Evolutionary conservation across 768 basidiomycete species (phyloP), one percentile per base, ranked within the genome.

Genomic region (Epithele typhae): DNA sequence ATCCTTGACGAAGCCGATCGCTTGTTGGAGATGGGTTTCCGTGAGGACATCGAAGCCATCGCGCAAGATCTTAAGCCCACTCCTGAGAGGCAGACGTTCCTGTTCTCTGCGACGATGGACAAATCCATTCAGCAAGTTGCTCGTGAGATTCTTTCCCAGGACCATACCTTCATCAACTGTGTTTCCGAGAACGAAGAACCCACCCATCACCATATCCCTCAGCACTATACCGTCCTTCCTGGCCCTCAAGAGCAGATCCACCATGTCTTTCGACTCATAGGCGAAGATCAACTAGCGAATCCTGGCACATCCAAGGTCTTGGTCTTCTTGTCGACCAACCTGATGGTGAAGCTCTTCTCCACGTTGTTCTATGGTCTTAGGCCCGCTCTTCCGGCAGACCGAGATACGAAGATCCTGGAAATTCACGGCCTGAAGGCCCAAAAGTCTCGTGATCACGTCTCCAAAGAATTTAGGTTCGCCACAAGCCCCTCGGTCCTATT

Each of bases 1-100:
- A 76, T 98, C 49, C 72, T 98, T 47, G 96, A 98, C 59, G 92
- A 96, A 63, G 90, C 92, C 10, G 93, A 98, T 59, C 89, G 86
- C 0, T 73, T 95, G 11, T 72, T 97, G 10, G 90, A 92, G 46
- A 87, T 93, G 84, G 93, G 93, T 55, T 96, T 95, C 77, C 78
- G 86, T 4, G 77, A 83, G 19, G 93, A 95, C 57, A 81, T 97
- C 24, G 79, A 87, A 18, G 79, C 75, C 1, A 91, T 95, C 56
- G 65, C 76, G 23, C 59, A 68, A 4, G 75, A 71, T 57, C 71
- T 94, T n/a, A 84, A 86, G 7, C 68, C 69, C 17, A 57, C 67
- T 1, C 78, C 83, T 0, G 61, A 78, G 43, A 81, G 92, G n/a
- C 92, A 94, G 60, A 95, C 92, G 0, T 84, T 95, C 68, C 72